Conservation (phyloP, 1,284 basidiomycete genomes). For the Papiliotrema laurentii region DNA sequence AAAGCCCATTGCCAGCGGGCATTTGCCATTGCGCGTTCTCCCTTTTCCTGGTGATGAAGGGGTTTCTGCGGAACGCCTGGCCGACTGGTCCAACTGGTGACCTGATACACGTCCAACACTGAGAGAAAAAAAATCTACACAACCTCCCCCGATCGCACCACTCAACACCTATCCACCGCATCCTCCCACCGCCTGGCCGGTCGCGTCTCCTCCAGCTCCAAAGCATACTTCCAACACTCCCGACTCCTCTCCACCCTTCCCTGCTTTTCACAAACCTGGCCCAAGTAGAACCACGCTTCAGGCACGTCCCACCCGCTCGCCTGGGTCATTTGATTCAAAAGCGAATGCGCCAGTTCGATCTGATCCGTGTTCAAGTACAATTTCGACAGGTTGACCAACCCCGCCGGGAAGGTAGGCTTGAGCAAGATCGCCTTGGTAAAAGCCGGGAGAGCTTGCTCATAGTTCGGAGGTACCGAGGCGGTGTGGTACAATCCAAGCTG, state of each 20-base stretch:
- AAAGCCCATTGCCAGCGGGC: no score
- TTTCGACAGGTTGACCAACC: slow-evolving; percentile 68
- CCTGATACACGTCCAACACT: no score
- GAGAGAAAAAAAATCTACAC: no score
- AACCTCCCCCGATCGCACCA: background rate
- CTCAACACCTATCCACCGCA: slow-evolving; percentile 32
- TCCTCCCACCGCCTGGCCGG: slow-evolving; percentile 29
- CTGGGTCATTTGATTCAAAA: slow-evolving; percentile 52
- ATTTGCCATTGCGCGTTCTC: no score
- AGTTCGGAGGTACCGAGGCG: slow-evolving; percentile 4
- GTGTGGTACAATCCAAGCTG: slow-evolving; percentile 78
- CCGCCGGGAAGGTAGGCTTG: slow-evolving; percentile 66
- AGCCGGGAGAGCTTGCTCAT: slow-evolving; percentile 59
- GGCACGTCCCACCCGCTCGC: slow-evolving; percentile 74
- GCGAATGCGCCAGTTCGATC: slow-evolving; percentile 63
- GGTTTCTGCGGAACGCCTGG: no score
- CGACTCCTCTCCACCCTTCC: slow-evolving; percentile 63
- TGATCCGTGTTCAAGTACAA: slow-evolving; percentile 58
- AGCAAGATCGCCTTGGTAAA: slow-evolving; percentile 81
- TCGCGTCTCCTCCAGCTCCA: slow-evolving; percentile 63
- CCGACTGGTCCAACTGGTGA: no score
- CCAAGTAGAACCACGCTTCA: slow-evolving; percentile 88
- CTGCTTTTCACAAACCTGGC: slow-evolving; percentile 69
- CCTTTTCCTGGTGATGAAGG: no score
- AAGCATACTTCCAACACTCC: slow-evolving; percentile 69